phyloP scores from a whole-genome alignment of 1,284 basidiomycete genomes.

The Ustilago sp. region DNA sequence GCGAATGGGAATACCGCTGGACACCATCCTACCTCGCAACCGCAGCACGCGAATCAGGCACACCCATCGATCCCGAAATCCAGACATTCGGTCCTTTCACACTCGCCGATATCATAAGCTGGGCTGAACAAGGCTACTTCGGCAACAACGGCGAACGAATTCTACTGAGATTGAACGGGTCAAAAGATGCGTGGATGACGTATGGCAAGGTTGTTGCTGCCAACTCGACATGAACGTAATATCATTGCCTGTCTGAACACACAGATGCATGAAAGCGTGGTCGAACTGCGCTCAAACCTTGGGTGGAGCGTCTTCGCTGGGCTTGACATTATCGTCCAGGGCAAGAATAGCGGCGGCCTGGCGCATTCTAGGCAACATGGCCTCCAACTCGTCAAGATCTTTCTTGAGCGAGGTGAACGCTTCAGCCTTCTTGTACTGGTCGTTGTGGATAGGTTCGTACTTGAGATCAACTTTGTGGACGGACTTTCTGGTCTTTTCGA shows the following conservation, averaged over 20 bases:
- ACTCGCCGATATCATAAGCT: constrained; percentile 45
- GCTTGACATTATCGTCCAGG: neutral
- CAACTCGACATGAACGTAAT: neutral
- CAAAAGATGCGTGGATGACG: constrained; percentile 32
- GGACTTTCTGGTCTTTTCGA: neutral
- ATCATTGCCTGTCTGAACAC: neutral
- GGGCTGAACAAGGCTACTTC: constrained; percentile 65
- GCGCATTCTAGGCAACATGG: neutral
- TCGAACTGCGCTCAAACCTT: neutral
- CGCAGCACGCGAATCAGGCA: constrained; percentile 40
- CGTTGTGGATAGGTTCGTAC: neutral
- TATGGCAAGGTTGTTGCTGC: constrained; percentile 17
- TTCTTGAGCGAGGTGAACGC: neutral
- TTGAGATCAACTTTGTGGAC: neutral
- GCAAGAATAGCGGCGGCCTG: neutral
- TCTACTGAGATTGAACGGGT: constrained; percentile 35
- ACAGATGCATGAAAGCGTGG: neutral
- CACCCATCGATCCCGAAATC: constrained; percentile 46
- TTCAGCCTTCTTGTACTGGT: neutral
- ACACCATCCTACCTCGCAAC: constrained; percentile 60
- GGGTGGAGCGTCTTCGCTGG: neutral
- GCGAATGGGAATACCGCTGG: constrained; percentile 64
- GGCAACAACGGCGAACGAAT: constrained; percentile 60
- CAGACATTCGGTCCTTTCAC: constrained; percentile 63
- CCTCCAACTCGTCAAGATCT: constrained; percentile 1